These are phyloP conservation scores for Ceriops zippeliana DNA, from an alignment of 345 rosid species.

Conservation along the genomic window DNA sequence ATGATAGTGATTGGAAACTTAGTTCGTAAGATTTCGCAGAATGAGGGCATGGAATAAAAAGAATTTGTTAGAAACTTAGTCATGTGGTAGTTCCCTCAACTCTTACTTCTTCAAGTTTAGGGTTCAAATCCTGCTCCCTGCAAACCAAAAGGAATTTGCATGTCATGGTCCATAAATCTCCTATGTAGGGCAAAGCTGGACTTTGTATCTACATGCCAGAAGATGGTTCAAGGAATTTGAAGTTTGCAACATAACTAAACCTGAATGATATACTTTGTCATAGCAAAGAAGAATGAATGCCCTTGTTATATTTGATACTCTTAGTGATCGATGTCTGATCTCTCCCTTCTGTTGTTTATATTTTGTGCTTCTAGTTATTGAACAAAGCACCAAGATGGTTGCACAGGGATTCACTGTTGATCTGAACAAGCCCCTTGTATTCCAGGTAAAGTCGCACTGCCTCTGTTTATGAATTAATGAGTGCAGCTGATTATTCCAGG, in stretches of 20 bases:
- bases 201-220: not conserved
- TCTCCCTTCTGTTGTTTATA: not conserved
- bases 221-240: not conserved
- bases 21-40: not conserved
- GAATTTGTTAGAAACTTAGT: not conserved
- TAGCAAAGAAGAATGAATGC: not conserved
- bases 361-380: slow-evolving; percentile 16
- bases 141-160: not conserved
- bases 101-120: not conserved
- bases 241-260: not conserved
- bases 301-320: not conserved
- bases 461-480: not conserved
- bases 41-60: no score
- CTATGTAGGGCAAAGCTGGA: not conserved
- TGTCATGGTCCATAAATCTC: not conserved
- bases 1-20: slow-evolving; percentile 8
- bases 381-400: slow-evolving; percentile 55
- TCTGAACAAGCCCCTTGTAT: slow-evolving; percentile 82
- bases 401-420: slow-evolving; percentile 73
- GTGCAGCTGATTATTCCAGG: not conserved
- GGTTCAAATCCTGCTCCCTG: no score
- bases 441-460: slow-evolving; percentile 59
- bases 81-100: not conserved
- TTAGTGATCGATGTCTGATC: not conserved
- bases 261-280: not conserved